Evolutionary conservation across 768 basidiomycete species (phyloP).

Genomic region (Dacryopinax spathularia): DNA sequence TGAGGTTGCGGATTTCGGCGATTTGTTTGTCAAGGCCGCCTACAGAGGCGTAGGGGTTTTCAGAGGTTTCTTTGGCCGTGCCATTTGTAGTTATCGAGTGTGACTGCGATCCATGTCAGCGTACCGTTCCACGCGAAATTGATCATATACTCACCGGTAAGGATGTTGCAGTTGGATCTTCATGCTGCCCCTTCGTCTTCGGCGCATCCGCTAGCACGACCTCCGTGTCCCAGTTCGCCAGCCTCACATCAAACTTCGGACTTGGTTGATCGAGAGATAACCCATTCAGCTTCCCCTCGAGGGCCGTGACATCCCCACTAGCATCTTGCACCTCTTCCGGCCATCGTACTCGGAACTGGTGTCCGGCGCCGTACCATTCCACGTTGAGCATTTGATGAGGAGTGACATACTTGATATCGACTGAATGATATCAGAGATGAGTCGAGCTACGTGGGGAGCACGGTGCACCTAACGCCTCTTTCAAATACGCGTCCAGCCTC

Average conservation of each 20-base stretch:
- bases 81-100: not conserved
- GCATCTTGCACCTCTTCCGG: not conserved
- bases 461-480: not conserved
- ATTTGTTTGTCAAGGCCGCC: slow-evolving; percentile 87
- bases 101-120: not conserved
- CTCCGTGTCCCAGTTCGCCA: slow-evolving; percentile 50
- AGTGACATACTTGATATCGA: slow-evolving; percentile 57
- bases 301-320: not conserved
- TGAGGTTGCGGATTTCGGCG: slow-evolving; percentile 63
- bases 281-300: not conserved
- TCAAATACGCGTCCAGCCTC: not conserved
- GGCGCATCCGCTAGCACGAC: slow-evolving; percentile 22
- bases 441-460: not conserved
- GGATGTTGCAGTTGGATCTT: not conserved
- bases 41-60: slow-evolving; percentile 55
- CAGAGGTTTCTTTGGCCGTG: not conserved
- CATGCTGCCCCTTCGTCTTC: not conserved
- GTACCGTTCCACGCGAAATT: too few relatives aligned
- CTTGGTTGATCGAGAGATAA: not conserved
- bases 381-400: slow-evolving; percentile 47
- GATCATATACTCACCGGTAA: not conserved
- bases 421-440: slow-evolving; percentile 25
- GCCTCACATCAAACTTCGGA: not conserved
- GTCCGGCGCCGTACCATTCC: slow-evolving; percentile 43
- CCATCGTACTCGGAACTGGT: slow-evolving; percentile 37